These are phyloP conservation scores for Zoysia pacifica DNA, from an alignment of 176 grass and related monocot genomes.

Conservation along the genomic window DNA sequence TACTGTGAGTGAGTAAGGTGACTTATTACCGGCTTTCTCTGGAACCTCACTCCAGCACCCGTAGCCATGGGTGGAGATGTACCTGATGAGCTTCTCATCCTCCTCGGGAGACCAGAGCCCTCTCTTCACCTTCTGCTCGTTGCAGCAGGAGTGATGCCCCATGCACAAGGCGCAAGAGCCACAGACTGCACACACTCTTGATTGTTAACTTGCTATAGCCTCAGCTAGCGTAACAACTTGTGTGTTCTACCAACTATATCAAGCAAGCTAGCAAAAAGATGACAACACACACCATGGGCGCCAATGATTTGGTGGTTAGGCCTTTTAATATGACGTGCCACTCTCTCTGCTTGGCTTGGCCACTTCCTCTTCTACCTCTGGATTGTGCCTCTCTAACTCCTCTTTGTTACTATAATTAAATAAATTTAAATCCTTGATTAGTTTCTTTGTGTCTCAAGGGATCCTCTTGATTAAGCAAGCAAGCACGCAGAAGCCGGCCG, in stretches of 20 bases:
- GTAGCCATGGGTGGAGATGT: conserved; percentile 96
- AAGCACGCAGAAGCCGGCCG: conserved; percentile 45
- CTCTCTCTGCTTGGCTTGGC: no score
- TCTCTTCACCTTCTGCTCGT: conserved; percentile 99
- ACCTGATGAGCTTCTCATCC: conserved; percentile 96
- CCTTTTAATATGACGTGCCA: conserved; percentile 43
- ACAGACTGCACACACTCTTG: conserved; percentile 32
- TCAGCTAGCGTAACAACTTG: conserved; percentile 22
- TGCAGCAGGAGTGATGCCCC: conserved; percentile 99
- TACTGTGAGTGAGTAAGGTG: no score
- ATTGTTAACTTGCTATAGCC: background rate
- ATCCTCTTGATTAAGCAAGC: conserved; percentile 31
- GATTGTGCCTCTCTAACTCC: conserved; percentile 53
- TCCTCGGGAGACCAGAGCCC: conserved; percentile 99
- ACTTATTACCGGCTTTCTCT: conserved; percentile 95
- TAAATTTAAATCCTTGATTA: background rate
- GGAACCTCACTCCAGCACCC: conserved; percentile 99
- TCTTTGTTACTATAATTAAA: conserved; percentile 15
- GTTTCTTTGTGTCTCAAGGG: conserved; percentile 41
- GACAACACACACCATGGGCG: conserved; percentile 32
- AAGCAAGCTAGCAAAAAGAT: conserved; percentile 25
- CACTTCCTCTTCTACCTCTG: conserved; percentile 36
- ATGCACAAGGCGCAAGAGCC: no score
- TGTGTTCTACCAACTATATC: no score
- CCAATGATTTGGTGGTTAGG: conserved; percentile 52